Evolutionary conservation across 2,329 filamentous ascomycete genomes (phyloP).

Genomic region (Colletotrichum filicis): DNA sequence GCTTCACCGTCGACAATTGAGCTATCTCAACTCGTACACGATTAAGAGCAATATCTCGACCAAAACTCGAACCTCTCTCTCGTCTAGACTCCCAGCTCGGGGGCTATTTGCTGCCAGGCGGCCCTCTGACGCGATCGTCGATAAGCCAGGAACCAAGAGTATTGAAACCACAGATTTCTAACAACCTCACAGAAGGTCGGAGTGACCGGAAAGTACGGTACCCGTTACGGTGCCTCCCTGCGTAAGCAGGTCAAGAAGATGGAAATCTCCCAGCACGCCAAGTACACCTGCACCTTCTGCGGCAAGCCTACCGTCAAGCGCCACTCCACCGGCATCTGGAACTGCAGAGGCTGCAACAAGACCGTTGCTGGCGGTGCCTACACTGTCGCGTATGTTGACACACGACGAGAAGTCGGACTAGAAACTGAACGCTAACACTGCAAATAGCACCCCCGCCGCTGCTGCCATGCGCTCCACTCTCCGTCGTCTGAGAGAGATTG

Average conservation of each 20-base stretch:
- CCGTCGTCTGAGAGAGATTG: constrained; percentile 96
- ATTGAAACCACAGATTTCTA: constrained; percentile 21
- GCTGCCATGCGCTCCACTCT: constrained; percentile 96
- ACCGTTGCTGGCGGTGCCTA: constrained; percentile 90
- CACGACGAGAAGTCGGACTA: not conserved
- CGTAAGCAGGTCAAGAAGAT: constrained; percentile 98
- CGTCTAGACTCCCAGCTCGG: not conserved
- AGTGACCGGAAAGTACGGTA: constrained; percentile 97
- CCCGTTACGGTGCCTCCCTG: constrained; percentile 98
- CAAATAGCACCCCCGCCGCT: constrained; percentile 85
- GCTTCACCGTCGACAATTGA: too few species aligned
- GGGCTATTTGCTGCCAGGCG: not conserved
- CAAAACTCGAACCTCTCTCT: constrained; percentile 3
- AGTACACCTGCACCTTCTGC: constrained; percentile 98
- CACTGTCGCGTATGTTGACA: constrained; percentile 86
- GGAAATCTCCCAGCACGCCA: constrained; percentile 98
- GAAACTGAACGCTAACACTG: constrained; percentile 40
- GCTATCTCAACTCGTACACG: too few species aligned
- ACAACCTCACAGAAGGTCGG: constrained; percentile 80
- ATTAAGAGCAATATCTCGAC: too few species aligned
- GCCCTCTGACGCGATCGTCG: not conserved
- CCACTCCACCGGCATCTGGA: constrained; percentile 93
- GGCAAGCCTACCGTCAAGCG: constrained; percentile 96
- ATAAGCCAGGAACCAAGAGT: constrained; percentile 1
- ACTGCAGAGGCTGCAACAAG: constrained; percentile 96